Conservation (phyloP, 2,329 filamentous ascomycete species). For the Fusarium vanettenii region DNA sequence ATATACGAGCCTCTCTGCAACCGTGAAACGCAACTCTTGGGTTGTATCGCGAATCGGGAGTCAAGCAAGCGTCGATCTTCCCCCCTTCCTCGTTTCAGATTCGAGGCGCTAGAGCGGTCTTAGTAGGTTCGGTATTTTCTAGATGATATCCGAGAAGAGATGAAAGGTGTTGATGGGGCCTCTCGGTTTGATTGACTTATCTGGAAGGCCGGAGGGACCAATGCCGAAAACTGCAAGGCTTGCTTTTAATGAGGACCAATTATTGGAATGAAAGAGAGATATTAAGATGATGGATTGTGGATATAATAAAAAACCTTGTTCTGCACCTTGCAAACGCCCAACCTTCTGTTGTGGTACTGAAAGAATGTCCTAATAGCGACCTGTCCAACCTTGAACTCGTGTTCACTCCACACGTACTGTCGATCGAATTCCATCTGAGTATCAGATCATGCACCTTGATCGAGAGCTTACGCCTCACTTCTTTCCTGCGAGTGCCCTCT, state of each 20-base stretch:
- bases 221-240: neutral
- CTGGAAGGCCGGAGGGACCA: neutral
- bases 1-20: neutral
- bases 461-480: neutral
- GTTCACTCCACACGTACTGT: neutral
- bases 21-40: neutral
- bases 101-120: conserved; percentile 24
- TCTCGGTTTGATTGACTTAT: neutral
- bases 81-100: conserved; percentile 30
- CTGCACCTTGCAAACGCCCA: neutral
- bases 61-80: conserved; percentile 11
- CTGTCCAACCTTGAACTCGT: neutral
- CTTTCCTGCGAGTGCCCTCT: neutral
- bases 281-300: neutral
- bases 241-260: neutral
- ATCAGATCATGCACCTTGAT: neutral
- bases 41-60: conserved; percentile 4
- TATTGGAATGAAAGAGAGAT: neutral
- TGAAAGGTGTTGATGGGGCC: conserved; percentile 11
- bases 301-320: neutral
- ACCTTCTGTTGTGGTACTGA: neutral
- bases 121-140: conserved; percentile 2
- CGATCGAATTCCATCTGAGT: neutral
- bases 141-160: neutral
- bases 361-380: neutral